Evolutionary conservation across 805 yeast species (phyloP).

Genomic region (Metschnikowia gelsemii): DNA sequence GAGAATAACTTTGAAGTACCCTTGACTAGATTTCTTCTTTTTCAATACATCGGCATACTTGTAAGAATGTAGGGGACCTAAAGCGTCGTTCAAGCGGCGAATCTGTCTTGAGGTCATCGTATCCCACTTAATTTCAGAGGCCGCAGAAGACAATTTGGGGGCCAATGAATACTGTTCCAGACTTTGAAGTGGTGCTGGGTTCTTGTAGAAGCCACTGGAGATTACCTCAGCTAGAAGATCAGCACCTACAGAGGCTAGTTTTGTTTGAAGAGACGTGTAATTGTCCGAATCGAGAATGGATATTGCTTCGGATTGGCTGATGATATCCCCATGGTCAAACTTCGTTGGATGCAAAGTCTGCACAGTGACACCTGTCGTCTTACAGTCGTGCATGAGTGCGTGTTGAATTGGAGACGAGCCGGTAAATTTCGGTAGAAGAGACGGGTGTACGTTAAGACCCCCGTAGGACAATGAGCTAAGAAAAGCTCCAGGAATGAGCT

Average conservation of each 20-base stretch:
- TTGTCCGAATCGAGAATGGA: slow-evolving; percentile 46
- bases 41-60: slow-evolving; percentile 35
- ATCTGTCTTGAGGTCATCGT: slow-evolving; percentile 36
- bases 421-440: slow-evolving; percentile 73
- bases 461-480: slow-evolving; percentile 51
- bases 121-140: slow-evolving; percentile 50
- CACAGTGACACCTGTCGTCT: slow-evolving; percentile 75
- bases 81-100: slow-evolving; percentile 44
- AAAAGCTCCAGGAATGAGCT: slow-evolving; percentile 66
- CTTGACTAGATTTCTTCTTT: slow-evolving; percentile 29
- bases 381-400: slow-evolving; percentile 64
- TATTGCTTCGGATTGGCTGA: slow-evolving; percentile 54
- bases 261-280: slow-evolving; percentile 43
- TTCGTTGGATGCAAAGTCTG: slow-evolving; percentile 87
- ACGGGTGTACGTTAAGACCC: slow-evolving; percentile 91
- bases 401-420: slow-evolving; percentile 92
- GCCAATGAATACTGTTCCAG: slow-evolving; percentile 52
- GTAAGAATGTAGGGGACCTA: slow-evolving; percentile 57
- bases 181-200: slow-evolving; percentile 1
- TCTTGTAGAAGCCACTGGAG: slow-evolving; percentile 26
- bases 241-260: slow-evolving; percentile 64
- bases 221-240: slow-evolving; percentile 50
- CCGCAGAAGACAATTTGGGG: slow-evolving; percentile 47
- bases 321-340: slow-evolving; percentile 76
- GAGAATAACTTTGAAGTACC: slow-evolving; percentile 44